These are phyloP conservation scores for Caryopteris hybrid DNA, from an alignment of 305 asterid species.

Conservation along the genomic window DNA sequence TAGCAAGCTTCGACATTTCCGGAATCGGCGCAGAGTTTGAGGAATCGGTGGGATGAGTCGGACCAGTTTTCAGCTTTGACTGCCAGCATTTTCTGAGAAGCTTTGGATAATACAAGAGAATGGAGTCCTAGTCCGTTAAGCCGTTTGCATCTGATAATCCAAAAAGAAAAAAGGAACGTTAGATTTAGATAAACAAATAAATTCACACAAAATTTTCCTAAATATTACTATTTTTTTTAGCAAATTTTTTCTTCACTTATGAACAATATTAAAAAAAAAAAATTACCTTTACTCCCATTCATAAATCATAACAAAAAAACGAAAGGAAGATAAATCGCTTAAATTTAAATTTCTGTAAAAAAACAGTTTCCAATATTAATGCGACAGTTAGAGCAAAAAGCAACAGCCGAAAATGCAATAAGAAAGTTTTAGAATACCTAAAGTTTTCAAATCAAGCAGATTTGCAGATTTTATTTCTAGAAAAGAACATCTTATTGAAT, in stretches of 20 bases:
- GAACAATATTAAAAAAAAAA: too few relatives aligned
- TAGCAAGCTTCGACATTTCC: constrained; percentile 65
- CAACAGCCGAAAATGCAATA: not conserved
- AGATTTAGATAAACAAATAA: not conserved
- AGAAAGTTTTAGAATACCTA: not conserved
- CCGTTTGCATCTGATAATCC: constrained; percentile 54
- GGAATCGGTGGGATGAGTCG: constrained; percentile 52
- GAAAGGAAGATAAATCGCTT: not conserved
- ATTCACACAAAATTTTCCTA: too few relatives aligned
- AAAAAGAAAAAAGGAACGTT: constrained; percentile 8
- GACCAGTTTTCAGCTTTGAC: constrained; percentile 56
- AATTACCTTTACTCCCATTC: not conserved
- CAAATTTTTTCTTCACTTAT: too few relatives aligned
- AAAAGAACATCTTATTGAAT: not conserved
- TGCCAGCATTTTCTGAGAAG: constrained; percentile 40
- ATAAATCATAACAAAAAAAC: not conserved
- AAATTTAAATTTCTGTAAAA: not conserved
- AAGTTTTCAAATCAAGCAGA: not conserved
- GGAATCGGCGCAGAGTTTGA: constrained; percentile 56
- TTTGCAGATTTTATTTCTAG: constrained; percentile 16
- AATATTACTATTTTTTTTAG: too few relatives aligned
- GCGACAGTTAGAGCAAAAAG: constrained; percentile 5
- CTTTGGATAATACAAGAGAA: constrained; percentile 47
- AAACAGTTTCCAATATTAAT: not conserved
- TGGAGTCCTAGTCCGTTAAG: constrained; percentile 47